phyloP scores from a whole-genome alignment of 495 filamentous ascomycete species.

The Penicillium cosmopolitanum region DNA sequence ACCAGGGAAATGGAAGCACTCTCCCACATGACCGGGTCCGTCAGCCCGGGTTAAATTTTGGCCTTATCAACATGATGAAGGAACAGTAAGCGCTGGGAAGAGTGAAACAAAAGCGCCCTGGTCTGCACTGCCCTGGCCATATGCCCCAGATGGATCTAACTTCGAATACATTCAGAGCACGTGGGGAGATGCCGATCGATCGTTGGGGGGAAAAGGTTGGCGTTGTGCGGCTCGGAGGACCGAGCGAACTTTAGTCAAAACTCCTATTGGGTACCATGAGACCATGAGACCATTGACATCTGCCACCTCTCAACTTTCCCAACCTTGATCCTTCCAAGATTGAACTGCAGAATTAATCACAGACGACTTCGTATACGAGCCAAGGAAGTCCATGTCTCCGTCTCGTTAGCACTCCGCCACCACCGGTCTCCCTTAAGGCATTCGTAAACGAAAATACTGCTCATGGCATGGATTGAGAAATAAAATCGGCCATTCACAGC shows the following conservation, averaged over 20 bases:
- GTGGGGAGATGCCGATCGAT: not conserved
- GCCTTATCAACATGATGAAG: not conserved
- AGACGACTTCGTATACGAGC: not conserved
- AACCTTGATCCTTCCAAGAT: no score
- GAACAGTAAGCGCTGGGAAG: not conserved
- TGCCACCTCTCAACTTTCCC: no score
- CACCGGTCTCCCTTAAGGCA: not conserved
- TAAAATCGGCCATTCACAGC: no score
- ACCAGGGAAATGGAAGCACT: no score
- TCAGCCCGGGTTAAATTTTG: no score
- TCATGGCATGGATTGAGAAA: no score
- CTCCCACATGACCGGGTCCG: no score
- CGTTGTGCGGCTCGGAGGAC: slow-evolving; percentile 1
- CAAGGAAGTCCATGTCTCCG: not conserved
- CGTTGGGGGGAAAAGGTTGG: not conserved
- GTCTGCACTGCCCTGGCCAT: not conserved
- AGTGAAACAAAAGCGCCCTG: no score
- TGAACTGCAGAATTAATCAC: not conserved
- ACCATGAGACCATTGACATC: not conserved
- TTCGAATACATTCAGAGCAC: not conserved
- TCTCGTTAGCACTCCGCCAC: not conserved
- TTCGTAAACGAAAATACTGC: not conserved
- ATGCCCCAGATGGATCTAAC: not conserved
- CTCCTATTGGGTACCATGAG: not conserved
- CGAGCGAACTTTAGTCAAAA: not conserved